Base-by-base conservation (phyloP, 768 basidiomycete genomes). In the Lactarius sp. region DNA sequence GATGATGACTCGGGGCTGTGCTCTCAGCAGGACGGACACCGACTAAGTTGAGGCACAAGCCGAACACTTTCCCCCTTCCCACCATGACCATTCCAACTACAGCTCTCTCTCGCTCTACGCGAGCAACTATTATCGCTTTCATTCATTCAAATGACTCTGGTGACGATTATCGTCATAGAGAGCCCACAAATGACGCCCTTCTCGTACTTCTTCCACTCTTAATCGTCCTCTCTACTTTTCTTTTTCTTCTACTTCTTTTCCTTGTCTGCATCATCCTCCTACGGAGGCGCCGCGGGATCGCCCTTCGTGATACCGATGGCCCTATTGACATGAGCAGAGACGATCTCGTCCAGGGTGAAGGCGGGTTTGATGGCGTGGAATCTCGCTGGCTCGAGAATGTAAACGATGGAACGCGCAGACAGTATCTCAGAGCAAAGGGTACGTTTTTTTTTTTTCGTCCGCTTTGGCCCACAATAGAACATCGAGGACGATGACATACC, bases 271-370 rank as follows among this genome's bases (percentile, higher is more conserved):
- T 97, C 62, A 81, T 98, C 69, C 81, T 96, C 66, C 82, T 97
- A 69, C 84, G 92, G 64, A 80, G 82, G 60, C 81, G 91, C 50
- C 81, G 90, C 61, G 86, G 87, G 59, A 94, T 94, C 75, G 75
- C 83, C 69, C 82, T 93, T 66, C 82, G 83, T 62, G 96, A 98
- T 79, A 81, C 80, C 69, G 94, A 95, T 71, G 94, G 96, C 36
- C 97, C 97, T 9, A 80, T 94, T 62, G 95, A 98, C 77, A 86
- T 98, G 81, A 90, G 87, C 70, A 83, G 92, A 52, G 92, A 96
- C 69, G 94, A 98, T 60, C 82, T 95, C 57, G 81, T 92, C 56
- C 88, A 91, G 56, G 90, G 89, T 8, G 95, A 98, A 66, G 96
- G 95, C 39, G 97, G 94, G 33, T 89, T 98, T 64, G 93, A 94